Conservation (phyloP, 169 alveolate genomes). For the Eimeria sp. region DNA sequence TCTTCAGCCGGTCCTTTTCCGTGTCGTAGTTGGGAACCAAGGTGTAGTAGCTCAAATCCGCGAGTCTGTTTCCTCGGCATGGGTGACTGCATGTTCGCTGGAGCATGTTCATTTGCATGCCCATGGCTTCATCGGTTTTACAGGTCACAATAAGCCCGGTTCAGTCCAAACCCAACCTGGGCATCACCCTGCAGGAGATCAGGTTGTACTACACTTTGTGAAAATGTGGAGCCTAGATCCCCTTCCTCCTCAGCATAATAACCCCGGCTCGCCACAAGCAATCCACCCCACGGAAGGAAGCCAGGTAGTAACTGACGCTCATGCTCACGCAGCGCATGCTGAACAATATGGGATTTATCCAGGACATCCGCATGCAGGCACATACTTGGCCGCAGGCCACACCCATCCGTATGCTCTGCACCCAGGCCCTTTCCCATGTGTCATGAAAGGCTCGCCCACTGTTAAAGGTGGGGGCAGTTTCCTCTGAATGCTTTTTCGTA, state of each 20-base stretch:
- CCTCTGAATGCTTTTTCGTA: not conserved
- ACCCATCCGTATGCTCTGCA: slow-evolving; percentile 6
- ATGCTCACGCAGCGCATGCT: slow-evolving; percentile 49
- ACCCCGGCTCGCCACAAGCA: slow-evolving; percentile 31
- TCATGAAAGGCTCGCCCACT: not conserved
- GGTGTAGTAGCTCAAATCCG: slow-evolving; percentile 86
- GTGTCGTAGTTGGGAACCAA: slow-evolving; percentile 85
- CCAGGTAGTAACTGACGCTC: slow-evolving; percentile 27
- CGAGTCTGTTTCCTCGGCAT: slow-evolving; percentile 82
- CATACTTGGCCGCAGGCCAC: slow-evolving; percentile 25
- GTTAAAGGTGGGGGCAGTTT: not conserved
- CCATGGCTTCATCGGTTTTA: slow-evolving; percentile 86
- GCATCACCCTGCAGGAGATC: slow-evolving; percentile 68
- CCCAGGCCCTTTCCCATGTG: not conserved
- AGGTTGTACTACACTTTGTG: slow-evolving; percentile 68
- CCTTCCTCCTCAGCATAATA: slow-evolving; percentile 30
- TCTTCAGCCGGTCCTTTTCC: slow-evolving; percentile 82
- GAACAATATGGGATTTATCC: slow-evolving; percentile 29
- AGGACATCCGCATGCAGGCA: not conserved
- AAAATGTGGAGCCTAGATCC: slow-evolving; percentile 85
- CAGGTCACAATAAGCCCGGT: slow-evolving; percentile 83
- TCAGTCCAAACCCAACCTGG: slow-evolving; percentile 38
- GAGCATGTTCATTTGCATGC: slow-evolving; percentile 82
- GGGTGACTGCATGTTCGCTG: slow-evolving; percentile 85
- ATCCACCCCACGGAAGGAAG: slow-evolving; percentile 4